Base-by-base conservation (phyloP, 176 grass and related monocot species). In the Zoysia japonica region DNA sequence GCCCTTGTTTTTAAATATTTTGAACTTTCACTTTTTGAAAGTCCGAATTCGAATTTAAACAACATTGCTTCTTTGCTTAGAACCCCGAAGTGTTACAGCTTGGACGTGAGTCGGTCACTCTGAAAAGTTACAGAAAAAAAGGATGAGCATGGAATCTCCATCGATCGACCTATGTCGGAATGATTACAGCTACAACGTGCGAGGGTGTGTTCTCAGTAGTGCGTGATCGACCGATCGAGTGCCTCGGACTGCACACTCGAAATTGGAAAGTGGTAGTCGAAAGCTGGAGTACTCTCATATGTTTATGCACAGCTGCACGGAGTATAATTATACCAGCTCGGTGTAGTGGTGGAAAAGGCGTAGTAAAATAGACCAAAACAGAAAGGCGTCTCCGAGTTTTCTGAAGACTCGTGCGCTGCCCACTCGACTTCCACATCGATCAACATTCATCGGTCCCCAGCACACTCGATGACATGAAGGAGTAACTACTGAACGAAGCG, bases 261-360 rank as follows among this genome's bases (percentile, higher is more conserved):
- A 28, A 28, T 28, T 28, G 47, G 5, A 71, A 87, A 71, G 28
- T 3, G 19, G 48, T 28, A 10, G 70, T 2, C 37, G 38, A 77
- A 78, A 71, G 64, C 19, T 7, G 45, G 35, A 28, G 28, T 28
- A 28, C 28, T 28, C 17, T 68, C 37, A 44, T 80, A 48, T 47
- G 35, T 13, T 71, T 20, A 52, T 83, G 74, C 10, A 72, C 57
- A 49, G 42, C 49, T 38, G 74, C 41, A 39, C 14, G 28, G 28
- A 9, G 9, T 68, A 74, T n/a, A 63, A 83, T 83, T 57, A 88
- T 83, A 61, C 67, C 37, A 11, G 28, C 80, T 74, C 49, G 53
- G 52, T 1, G 75, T 7, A 74, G 75, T 84, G 70, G 61, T 75
- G 70, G 9, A 60, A 75, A 88, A 88, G 61, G 2, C 4, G 11